Conservation (phyloP, 495 filamentous ascomycete species). For the Daldinia grandis region DNA sequence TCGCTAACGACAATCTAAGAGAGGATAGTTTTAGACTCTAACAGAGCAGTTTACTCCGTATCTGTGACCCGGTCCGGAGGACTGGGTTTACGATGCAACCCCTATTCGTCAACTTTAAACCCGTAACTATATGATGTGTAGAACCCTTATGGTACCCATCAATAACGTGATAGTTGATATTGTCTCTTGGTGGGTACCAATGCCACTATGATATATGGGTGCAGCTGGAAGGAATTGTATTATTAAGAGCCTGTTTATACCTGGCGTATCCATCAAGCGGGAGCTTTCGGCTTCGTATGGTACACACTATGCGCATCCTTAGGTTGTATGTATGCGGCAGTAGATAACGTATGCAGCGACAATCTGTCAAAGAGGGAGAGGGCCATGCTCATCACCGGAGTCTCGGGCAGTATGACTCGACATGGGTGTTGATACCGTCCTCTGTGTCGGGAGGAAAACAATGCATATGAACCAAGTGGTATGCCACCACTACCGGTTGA, state of each 20-base stretch:
- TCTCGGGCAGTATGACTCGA: neutral
- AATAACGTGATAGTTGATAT: conserved; percentile 1
- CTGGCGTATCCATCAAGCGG: neutral
- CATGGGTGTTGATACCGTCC: neutral
- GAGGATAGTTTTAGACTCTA: neutral
- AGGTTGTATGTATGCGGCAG: neutral
- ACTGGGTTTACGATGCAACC: neutral
- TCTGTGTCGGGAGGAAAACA: too few relatives aligned
- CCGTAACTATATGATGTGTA: neutral
- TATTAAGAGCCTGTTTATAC: neutral
- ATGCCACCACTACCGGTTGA: neutral
- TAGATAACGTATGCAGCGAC: neutral
- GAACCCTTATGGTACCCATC: neutral
- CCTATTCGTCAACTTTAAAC: conserved; percentile 8
- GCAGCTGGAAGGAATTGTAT: neutral
- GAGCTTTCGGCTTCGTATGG: neutral
- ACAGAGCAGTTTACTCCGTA: neutral
- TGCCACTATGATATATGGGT: neutral
- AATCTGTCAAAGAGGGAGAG: neutral
- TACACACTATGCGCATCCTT: neutral
- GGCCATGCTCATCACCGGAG: neutral
- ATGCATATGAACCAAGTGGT: neutral
- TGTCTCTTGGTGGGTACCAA: neutral
- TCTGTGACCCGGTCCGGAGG: conserved; percentile 11
- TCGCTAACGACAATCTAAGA: neutral